Conservation (phyloP, 2,329 filamentous ascomycete species). For the Shiraia sp. region DNA sequence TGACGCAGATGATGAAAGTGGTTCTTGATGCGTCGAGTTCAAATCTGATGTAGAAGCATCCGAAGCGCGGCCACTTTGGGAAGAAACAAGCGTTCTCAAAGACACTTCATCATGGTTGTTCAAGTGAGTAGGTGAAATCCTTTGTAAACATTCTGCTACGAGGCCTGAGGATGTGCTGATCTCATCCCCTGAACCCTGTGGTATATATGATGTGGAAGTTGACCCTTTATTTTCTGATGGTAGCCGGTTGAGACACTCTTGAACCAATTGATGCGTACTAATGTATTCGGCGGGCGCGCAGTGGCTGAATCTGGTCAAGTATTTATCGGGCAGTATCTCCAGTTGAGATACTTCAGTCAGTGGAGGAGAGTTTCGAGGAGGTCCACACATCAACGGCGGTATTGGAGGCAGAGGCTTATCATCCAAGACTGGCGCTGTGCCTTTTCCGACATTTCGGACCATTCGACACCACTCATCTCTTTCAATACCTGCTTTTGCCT, state of each 20-base stretch:
- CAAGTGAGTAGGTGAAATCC: background rate
- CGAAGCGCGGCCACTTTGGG: too few relatives aligned
- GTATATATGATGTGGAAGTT: too few relatives aligned
- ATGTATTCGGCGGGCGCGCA: background rate
- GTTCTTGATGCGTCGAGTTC: too few relatives aligned
- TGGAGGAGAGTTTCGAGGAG: background rate
- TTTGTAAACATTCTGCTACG: too few relatives aligned
- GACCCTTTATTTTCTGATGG: background rate
- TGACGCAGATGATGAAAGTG: background rate
- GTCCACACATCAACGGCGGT: background rate
- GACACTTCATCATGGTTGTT: too few relatives aligned
- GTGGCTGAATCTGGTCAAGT: background rate
- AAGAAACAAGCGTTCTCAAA: too few relatives aligned
- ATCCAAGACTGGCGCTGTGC: background rate
- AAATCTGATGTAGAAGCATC: too few relatives aligned
- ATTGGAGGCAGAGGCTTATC: background rate
- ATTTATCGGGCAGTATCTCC: background rate
- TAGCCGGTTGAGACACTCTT: background rate
- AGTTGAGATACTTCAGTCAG: background rate
- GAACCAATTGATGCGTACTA: background rate
- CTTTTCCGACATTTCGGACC: background rate
- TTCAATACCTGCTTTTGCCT: background rate
- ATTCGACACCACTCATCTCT: background rate
- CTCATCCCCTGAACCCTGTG: too few relatives aligned
- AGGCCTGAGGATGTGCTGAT: too few relatives aligned